Conservation (phyloP, 306 rosid species). For the Ormosia semicastrata region DNA sequence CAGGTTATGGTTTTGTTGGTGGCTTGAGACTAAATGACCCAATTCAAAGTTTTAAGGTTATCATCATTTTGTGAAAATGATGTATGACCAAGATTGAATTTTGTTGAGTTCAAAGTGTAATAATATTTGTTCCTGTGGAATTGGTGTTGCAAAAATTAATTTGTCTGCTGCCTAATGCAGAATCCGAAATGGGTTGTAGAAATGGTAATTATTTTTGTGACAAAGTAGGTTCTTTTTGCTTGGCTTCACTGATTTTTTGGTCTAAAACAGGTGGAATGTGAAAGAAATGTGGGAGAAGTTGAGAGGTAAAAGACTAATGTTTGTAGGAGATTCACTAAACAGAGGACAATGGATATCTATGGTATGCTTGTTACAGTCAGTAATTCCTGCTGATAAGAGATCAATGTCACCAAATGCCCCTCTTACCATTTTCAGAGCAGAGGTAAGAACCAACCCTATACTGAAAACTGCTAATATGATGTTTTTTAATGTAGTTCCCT, state of each 20-base stretch:
- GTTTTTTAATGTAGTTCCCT: not conserved
- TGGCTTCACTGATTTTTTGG: slow-evolving; percentile 25
- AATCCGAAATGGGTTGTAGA: not conserved
- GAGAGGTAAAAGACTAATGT: slow-evolving; percentile 90
- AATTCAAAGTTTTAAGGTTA: not conserved
- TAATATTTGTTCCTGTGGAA: not conserved
- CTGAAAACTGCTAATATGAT: not conserved
- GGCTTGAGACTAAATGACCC: slow-evolving; percentile 4
- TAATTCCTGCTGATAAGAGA: slow-evolving; percentile 77
- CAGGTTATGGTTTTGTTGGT: not conserved
- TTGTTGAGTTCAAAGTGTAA: slow-evolving; percentile 7
- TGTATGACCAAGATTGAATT: slow-evolving; percentile 10
- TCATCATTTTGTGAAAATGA: not conserved
- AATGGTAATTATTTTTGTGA: not conserved
- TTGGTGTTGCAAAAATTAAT: not conserved
- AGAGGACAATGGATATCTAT: slow-evolving; percentile 98
- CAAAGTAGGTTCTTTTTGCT: not conserved
- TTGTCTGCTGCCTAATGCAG: not conserved
- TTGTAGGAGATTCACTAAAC: slow-evolving; percentile 96
- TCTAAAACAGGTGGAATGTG: slow-evolving; percentile 63
- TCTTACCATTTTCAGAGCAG: slow-evolving; percentile 89
- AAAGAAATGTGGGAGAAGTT: slow-evolving; percentile 92
- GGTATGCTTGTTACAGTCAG: slow-evolving; percentile 91
- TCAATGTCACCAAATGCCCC: slow-evolving; percentile 93
- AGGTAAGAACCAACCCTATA: slow-evolving; percentile 46